Conservation (phyloP, 2,329 filamentous ascomycete species). For the Gnomoniopsis smithogilvyi region DNA sequence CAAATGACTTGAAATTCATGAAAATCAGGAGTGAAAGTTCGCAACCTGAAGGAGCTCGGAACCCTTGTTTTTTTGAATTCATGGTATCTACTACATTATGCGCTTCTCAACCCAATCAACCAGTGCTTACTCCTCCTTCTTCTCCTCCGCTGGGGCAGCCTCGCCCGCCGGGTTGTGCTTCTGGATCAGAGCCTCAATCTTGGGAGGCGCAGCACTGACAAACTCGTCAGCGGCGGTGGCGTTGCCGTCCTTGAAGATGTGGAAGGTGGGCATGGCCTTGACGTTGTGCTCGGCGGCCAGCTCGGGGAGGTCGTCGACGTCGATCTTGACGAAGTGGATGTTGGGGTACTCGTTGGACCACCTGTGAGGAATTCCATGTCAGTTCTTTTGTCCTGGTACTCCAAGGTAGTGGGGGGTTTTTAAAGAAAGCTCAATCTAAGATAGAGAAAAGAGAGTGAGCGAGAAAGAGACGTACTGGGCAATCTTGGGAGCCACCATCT, state of each 20-base stretch:
- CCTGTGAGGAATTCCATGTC: slow-evolving; percentile 33
- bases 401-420: no score
- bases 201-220: slow-evolving; percentile 75
- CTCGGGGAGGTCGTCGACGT: slow-evolving; percentile 78
- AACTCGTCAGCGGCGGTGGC: slow-evolving; percentile 71
- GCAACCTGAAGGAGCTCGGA: not conserved
- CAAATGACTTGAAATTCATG: not conserved
- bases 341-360: slow-evolving; percentile 50
- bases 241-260: slow-evolving; percentile 76
- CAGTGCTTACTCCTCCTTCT: slow-evolving; percentile 16
- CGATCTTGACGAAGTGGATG: slow-evolving; percentile 81
- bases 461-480: slow-evolving; percentile 50
- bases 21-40: not conserved
- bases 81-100: not conserved
- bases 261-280: slow-evolving; percentile 90
- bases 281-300: slow-evolving; percentile 75
- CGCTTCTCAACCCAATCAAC: not conserved
- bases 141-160: slow-evolving; percentile 7
- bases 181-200: slow-evolving; percentile 49
- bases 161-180: slow-evolving; percentile 21
- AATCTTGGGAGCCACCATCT: slow-evolving; percentile 77
- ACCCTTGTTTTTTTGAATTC: not conserved
- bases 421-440: not conserved
- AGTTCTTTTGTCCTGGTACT: not conserved
- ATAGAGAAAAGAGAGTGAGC: not conserved